A percentile compares a stretch with the other conserved stretches of the same genome.
Conservation (phyloP, 805 yeast species). For the Metahyphopichia silvanorum region DNA sequence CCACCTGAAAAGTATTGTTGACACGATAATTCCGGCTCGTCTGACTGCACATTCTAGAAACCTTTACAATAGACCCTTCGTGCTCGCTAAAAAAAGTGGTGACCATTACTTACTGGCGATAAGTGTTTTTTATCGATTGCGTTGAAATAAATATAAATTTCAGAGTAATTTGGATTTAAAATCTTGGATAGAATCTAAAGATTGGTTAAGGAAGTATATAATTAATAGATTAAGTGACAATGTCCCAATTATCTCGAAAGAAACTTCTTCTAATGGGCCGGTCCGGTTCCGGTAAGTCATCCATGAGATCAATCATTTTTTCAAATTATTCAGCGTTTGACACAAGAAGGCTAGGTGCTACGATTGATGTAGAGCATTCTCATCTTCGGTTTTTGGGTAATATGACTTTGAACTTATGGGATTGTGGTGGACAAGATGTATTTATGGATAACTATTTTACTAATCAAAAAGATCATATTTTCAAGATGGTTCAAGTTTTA, state of each 20-base stretch:
- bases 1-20: too few relatives aligned
- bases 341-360: conserved; percentile 92
- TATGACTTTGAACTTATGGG: conserved; percentile 95
- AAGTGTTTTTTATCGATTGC: too few relatives aligned
- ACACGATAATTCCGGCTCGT: too few relatives aligned
- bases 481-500: conserved; percentile 91
- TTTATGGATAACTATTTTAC: conserved; percentile 93
- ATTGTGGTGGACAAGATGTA: conserved; percentile 97
- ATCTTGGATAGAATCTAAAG: too few relatives aligned
- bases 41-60: too few relatives aligned
- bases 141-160: too few relatives aligned
- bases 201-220: too few relatives aligned
- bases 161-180: too few relatives aligned
- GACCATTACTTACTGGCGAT: too few relatives aligned
- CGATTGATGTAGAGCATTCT: conserved; percentile 98
- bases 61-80: too few relatives aligned
- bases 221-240: too few relatives aligned
- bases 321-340: conserved; percentile 96
- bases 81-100: too few relatives aligned
- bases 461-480: conserved; percentile 85
- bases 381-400: conserved; percentile 89
- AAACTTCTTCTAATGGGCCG: conserved; percentile 68
- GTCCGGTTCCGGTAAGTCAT: conserved; percentile 94
- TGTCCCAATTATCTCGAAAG: conserved; percentile 35
- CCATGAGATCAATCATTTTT: conserved; percentile 95